Percentiles rank a stretch among this genome's conserved stretches.
Conservation (phyloP, 164 flowering plant genomes). For the Buxus sempervirens region DNA sequence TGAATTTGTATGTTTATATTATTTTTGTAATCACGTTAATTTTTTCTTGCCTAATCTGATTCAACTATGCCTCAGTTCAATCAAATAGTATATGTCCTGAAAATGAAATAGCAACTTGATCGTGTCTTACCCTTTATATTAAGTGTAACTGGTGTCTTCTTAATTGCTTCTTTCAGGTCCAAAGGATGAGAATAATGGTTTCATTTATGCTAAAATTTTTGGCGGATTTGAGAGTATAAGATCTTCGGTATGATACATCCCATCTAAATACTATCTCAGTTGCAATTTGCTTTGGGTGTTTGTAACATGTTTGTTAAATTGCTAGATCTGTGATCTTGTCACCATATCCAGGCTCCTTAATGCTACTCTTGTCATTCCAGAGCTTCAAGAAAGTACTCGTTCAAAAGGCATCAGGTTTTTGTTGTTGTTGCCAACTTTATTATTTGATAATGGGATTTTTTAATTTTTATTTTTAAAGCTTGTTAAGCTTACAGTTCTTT, state of each 20-base stretch:
- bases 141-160: conserved; percentile 7
- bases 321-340: conserved; percentile 96
- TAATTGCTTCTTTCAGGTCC: conserved; percentile 49
- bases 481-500: neutral
- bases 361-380: conserved; percentile 97
- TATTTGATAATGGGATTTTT: neutral
- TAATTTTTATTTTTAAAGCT: neutral
- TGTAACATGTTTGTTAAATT: conserved; percentile 42
- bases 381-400: conserved; percentile 77
- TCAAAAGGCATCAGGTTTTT: conserved; percentile 89
- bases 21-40: too few relatives aligned
- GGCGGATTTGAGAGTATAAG: conserved; percentile 93
- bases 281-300: conserved; percentile 21
- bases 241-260: conserved; percentile 57
- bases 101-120: too few relatives aligned
- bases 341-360: conserved; percentile 89
- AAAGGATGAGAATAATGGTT: conserved; percentile 59
- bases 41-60: too few relatives aligned
- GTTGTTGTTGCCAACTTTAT: neutral
- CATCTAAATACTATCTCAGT: conserved; percentile 3
- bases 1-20: neutral
- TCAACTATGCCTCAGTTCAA: too few relatives aligned
- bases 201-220: conserved; percentile 87
- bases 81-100: too few relatives aligned
- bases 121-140: too few relatives aligned